These are phyloP conservation scores for Parathielavia hyrcaniae DNA, from an alignment of 495 filamentous ascomycete genomes.

Conservation along the genomic window DNA sequence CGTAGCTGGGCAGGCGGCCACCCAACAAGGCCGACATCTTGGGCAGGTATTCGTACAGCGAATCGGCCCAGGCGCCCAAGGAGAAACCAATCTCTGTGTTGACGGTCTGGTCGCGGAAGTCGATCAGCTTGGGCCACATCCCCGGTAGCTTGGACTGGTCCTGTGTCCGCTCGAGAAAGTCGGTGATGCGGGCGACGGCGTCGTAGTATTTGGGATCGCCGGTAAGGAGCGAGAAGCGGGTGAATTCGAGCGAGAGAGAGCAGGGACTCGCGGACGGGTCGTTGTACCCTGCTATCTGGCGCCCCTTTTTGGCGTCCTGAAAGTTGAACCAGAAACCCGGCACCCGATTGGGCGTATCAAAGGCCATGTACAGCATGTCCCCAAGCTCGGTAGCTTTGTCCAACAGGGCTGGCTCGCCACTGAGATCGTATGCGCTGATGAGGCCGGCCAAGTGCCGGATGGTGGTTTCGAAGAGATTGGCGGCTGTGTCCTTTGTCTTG, in stretches of 20 bases:
- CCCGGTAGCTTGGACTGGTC: conserved; percentile 63
- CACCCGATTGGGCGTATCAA: conserved; percentile 88
- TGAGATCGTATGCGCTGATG: conserved; percentile 68
- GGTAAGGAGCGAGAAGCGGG: conserved; percentile 75
- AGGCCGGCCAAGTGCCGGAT: conserved; percentile 76
- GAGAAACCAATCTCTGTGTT: conserved; percentile 44
- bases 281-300: conserved; percentile 32
- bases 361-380: conserved; percentile 71
- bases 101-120: conserved; percentile 37
- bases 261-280: conserved; percentile 62
- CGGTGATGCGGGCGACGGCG: conserved; percentile 69
- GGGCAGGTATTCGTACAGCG: conserved; percentile 83
- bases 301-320: conserved; percentile 54
- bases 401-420: conserved; percentile 53
- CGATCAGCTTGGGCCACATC: conserved; percentile 69
- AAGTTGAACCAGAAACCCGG: conserved; percentile 63
- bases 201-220: conserved; percentile 76
- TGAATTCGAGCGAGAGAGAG: conserved; percentile 78
- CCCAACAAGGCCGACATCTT: conserved; percentile 52
- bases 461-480: conserved; percentile 75
- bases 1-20: conserved; percentile 34
- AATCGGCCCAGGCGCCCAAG: conserved; percentile 71
- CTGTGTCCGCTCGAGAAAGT: conserved; percentile 66
- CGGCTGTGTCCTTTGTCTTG: conserved; percentile 44
- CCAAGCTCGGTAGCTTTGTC: conserved; percentile 75